Evolutionary conservation across 208 protist genomes (phyloP).

Genomic region (Acanthamoeba castellanii): DNA sequence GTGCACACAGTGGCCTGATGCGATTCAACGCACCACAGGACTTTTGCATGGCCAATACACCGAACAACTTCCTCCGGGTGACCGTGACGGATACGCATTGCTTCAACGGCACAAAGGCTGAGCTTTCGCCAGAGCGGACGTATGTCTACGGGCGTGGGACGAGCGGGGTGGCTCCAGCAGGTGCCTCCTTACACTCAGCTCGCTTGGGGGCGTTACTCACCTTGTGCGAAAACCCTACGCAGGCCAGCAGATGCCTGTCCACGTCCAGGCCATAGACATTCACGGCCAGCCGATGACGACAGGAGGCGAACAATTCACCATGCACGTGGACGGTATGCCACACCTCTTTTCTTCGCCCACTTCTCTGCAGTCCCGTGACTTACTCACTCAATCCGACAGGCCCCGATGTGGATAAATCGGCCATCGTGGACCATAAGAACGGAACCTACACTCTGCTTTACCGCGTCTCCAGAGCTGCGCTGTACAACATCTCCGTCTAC

Average conservation of each 20-base stretch:
- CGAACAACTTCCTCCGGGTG: neutral
- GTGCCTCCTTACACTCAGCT: neutral
- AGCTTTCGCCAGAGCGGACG: neutral
- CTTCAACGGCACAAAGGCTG: neutral
- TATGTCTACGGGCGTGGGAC: neutral
- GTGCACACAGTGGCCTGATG: neutral
- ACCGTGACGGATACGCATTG: neutral
- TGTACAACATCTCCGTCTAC: neutral
- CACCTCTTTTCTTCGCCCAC: neutral
- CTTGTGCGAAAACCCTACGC: neutral
- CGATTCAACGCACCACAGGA: neutral
- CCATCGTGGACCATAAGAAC: neutral
- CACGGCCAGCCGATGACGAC: neutral
- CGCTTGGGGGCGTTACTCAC: neutral
- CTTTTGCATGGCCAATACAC: conserved; percentile 45
- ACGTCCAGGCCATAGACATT: conserved; percentile 15
- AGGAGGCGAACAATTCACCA: conserved; percentile 4
- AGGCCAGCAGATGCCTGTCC: neutral
- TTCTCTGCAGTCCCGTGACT: neutral
- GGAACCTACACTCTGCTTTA: conserved; percentile 8
- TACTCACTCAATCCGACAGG: neutral
- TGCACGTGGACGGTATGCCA: neutral
- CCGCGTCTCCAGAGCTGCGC: neutral
- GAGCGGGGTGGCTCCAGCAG: neutral
- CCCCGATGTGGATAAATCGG: neutral